Base-by-base conservation (phyloP, 345 rosid species). In the Syzygium jambos region DNA sequence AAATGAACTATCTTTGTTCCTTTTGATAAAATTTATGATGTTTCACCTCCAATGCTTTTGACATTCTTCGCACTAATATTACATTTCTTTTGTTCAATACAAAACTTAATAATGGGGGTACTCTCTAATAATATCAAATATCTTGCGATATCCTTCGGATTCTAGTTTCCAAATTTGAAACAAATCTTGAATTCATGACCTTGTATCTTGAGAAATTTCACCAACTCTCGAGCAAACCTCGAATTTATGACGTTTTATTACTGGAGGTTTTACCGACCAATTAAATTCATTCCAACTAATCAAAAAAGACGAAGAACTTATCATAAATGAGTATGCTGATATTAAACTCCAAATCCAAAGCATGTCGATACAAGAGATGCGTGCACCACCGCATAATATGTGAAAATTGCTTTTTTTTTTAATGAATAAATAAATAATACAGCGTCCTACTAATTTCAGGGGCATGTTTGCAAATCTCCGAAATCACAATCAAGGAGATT, bases 161-260 rank as follows among this genome's bases (percentile, higher is more conserved):
- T 19, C 6, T 16, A 52, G 55, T 52, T 52, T 5, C 8, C 7
- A 34, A 5, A 73, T 38, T 14, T 38, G 10, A 9, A 73, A 4
- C 6, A 0, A 19, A 34, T 0, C 7, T 38, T 73, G 21, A 19
- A 68, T 17, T 34, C 19, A 9, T 0, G 3, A 34, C 22, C 1
- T 34, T 17, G 1, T 30, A 34, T 30, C 4, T 16, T 0, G 0
- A 0, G 2, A 65, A 16, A 0, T 65, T 65, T 30, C 17, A 30
- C 21, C 43, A 16, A 17, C 16, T 53, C 21, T 53, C 17, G 2
- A 53, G 21, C 7, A 7, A 53, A 16, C 19, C 21, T 17, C 17
- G 6, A 53, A 17, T 5, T 53, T 53, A 53, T 17, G 6, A 53
- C 7, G 22, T 53, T 16, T 16, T 53, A 53, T 16, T 15, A 5